Evolutionary conservation across 2,329 filamentous ascomycete genomes (phyloP).

Genomic region (Alternaria burnsii): DNA sequence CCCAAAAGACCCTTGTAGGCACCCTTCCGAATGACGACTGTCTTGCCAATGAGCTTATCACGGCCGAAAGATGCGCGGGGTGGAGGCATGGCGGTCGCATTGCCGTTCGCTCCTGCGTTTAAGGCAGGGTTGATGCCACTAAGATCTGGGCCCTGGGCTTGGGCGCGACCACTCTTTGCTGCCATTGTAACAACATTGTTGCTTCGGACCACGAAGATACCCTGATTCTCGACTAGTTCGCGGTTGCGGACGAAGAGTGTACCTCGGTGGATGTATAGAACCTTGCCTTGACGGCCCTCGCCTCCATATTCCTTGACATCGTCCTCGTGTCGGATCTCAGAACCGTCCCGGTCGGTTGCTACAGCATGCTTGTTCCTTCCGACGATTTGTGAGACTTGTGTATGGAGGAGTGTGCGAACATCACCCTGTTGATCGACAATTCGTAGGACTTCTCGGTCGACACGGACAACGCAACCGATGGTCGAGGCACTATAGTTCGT

Average conservation of each 20-base stretch:
- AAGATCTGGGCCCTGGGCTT: constrained; percentile 77
- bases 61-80: constrained; percentile 74
- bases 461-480: constrained; percentile 91
- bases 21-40: constrained; percentile 85
- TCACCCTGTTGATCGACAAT: constrained; percentile 92
- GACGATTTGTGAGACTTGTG: constrained; percentile 89
- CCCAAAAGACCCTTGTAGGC: constrained; percentile 92
- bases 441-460: constrained; percentile 89
- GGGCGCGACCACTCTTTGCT: constrained; percentile 88
- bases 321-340: constrained; percentile 90
- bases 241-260: constrained; percentile 90
- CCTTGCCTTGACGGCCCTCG: constrained; percentile 84
- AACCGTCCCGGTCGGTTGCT: constrained; percentile 90
- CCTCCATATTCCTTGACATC: constrained; percentile 90
- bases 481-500: constrained; percentile 70
- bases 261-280: constrained; percentile 93
- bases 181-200: constrained; percentile 88
- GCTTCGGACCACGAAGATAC: constrained; percentile 87
- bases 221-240: constrained; percentile 82
- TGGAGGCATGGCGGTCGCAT: constrained; percentile 67
- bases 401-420: constrained; percentile 82
- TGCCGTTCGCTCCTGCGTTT: constrained; percentile 65
- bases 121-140: constrained; percentile 88
- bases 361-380: constrained; percentile 84
- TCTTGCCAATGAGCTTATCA: constrained; percentile 88